These are phyloP conservation scores for Calonectria montana DNA, from an alignment of 2,329 filamentous ascomycete genomes.

Conservation along the genomic window DNA sequence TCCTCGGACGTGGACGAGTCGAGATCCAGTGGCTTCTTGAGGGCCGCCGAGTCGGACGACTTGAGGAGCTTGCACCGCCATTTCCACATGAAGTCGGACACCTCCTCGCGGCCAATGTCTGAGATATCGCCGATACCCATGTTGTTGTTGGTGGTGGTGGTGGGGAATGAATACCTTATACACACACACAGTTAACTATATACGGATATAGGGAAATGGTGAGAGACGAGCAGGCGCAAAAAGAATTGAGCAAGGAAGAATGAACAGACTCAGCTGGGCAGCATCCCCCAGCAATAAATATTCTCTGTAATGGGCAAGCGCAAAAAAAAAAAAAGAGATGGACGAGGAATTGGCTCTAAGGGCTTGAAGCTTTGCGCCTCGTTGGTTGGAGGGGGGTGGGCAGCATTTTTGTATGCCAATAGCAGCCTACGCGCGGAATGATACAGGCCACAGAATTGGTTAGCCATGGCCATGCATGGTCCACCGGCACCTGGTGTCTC, in stretches of 20 bases:
- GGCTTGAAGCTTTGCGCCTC: background rate
- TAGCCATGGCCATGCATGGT: background rate
- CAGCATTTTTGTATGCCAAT: background rate
- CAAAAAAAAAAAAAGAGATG: no score
- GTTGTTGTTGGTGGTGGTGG: background rate
- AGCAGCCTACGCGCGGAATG: constrained; percentile 3
- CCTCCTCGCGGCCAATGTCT: constrained; percentile 30
- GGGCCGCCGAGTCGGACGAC: constrained; percentile 31
- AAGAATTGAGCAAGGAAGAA: background rate
- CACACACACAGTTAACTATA: no score
- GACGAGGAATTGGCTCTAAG: background rate
- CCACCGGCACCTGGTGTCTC: background rate
- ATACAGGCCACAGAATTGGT: background rate
- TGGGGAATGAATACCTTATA: background rate
- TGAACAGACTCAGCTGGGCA: background rate
- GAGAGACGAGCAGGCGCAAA: background rate
- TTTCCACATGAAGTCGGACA: constrained; percentile 47
- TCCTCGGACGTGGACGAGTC: constrained; percentile 30
- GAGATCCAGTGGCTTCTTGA: constrained; percentile 31
- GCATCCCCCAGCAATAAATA: background rate
- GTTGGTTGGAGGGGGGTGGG: background rate
- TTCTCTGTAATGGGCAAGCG: background rate
- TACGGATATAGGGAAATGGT: background rate
- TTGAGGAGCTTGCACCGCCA: constrained; percentile 46
- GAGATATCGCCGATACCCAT: constrained; percentile 27